phyloP scores from a whole-genome alignment of 2,329 filamentous ascomycete genomes.

The Phialophora verrucosa region DNA sequence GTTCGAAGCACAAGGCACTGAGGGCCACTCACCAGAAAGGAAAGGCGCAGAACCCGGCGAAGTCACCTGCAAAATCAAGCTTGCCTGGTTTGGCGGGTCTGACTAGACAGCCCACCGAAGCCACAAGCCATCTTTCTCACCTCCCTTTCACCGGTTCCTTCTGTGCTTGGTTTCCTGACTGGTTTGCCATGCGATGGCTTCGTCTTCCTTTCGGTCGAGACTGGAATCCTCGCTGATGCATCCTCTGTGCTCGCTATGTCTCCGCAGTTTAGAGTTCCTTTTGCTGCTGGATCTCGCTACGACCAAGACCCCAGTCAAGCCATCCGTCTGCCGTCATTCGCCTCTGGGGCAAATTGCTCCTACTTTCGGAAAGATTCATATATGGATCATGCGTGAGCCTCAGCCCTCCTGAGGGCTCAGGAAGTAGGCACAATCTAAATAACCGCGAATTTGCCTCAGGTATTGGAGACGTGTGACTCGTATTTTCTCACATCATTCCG shows the following conservation, averaged over 20 bases:
- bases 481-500: slow-evolving; percentile 18
- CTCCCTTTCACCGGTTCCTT: slow-evolving; percentile 4
- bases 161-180: not conserved
- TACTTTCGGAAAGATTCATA: slow-evolving; percentile 12
- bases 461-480: slow-evolving; percentile 7
- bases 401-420: not conserved
- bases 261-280: not conserved
- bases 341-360: slow-evolving; percentile 15
- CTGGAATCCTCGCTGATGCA: not conserved
- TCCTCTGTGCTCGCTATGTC: not conserved
- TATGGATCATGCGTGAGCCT: slow-evolving; percentile 4
- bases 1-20: slow-evolving; percentile 10
- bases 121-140: slow-evolving; percentile 3
- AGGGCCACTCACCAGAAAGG: slow-evolving; percentile 3
- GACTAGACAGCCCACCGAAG: not conserved
- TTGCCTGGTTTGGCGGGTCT: not conserved
- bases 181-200: not conserved
- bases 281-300: not conserved
- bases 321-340: slow-evolving; percentile 9
- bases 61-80: slow-evolving; percentile 1
- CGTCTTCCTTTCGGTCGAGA: not conserved
- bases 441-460: not conserved
- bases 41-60: slow-evolving; percentile 7
- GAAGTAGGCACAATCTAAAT: not conserved
- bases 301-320: not conserved